Evolutionary conservation across 495 filamentous ascomycete genomes (phyloP), one percentile per base, ranked within the genome.

Genomic region (Coniosporium apollinis): DNA sequence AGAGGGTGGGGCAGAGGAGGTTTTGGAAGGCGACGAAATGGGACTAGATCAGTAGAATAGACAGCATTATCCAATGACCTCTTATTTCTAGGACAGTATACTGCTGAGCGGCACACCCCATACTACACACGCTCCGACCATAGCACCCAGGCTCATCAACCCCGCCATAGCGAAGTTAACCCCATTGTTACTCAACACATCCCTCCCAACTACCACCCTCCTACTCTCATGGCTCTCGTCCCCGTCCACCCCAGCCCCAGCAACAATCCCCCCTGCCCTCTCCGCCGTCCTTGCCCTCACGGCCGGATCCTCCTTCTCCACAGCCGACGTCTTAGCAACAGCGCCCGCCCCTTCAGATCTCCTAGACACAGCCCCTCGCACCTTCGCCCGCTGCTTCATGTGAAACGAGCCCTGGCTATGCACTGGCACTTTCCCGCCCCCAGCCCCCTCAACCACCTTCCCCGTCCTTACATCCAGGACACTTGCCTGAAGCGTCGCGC

Each of bases 121-220:
- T 10, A 47, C n/a, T 20, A 9, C 13, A 21, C 42, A 41, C 5
- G 52, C 52, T 5, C 35, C 54, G 0, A 60, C 63, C 73, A 97
- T 93, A 5, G 75, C 81, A 3, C 72, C 71, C 10, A 82, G 22
- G 50, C 82, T 94, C 73, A 91, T 89, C 0, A 57, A 54, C 6
- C 69, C 59, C 0, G 87, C 86, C 86, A 94, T 94, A 18, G 84
- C 48, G 16, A 92, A 61, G 50, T 97, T 97, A 39, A 97, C 85
- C 18, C 72, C 77, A 51, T 97, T 97, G 46, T 97, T 97, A 50
- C 89, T 82, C 41, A 94, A 58, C 46, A 89, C 49, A 43, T 91
- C 82, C 49, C 58, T 61, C 5, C 81, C 86, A 36, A 61, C 78
- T 49, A 77, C 81, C 8, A 84, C 58, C 19, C 74, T 67, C 9